Evolutionary conservation across 164 flowering plant species (phyloP).

Genomic region (Magnolia officinalis): DNA sequence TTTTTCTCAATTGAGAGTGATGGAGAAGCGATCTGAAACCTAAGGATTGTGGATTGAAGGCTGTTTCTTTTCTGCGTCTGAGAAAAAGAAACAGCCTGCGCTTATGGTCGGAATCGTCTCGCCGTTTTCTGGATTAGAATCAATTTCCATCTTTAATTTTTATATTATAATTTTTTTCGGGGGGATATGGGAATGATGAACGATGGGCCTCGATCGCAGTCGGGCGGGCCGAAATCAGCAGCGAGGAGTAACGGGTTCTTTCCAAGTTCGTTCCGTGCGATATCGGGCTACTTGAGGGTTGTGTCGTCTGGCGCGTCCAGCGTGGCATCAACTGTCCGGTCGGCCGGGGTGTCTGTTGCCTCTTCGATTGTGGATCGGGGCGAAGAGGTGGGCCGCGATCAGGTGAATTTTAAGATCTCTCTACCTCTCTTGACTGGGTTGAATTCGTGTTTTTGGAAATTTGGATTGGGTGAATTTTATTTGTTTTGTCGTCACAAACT

Average conservation of each 20-base stretch:
- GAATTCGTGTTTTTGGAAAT: neutral
- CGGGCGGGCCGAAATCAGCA: conserved; percentile 28
- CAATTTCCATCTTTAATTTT: neutral
- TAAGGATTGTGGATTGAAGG: too few species aligned
- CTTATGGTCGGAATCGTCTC: too few species aligned
- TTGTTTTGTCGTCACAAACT: neutral
- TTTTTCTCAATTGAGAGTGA: too few species aligned
- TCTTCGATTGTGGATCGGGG: conserved; percentile 64
- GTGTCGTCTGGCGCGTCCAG: conserved; percentile 85
- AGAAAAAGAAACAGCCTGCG: too few species aligned
- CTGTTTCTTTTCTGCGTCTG: too few species aligned
- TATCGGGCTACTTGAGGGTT: conserved; percentile 63
- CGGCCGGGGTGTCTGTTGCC: conserved; percentile 69
- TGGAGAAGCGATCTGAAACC: too few species aligned
- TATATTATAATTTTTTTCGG: conserved; percentile 12
- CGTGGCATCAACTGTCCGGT: conserved; percentile 62
- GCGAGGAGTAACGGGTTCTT: conserved; percentile 44
- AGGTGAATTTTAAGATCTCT: conserved; percentile 32
- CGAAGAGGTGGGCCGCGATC: conserved; percentile 46
- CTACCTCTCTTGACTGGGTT: neutral
- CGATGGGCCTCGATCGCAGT: conserved; percentile 37
- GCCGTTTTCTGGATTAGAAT: too few species aligned
- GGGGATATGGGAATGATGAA: conserved; percentile 60
- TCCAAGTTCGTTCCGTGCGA: conserved; percentile 54
- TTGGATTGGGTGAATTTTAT: neutral